Evolutionary conservation across 1,284 basidiomycete genomes (phyloP).

Genomic region (Blastosporella zonata): DNA sequence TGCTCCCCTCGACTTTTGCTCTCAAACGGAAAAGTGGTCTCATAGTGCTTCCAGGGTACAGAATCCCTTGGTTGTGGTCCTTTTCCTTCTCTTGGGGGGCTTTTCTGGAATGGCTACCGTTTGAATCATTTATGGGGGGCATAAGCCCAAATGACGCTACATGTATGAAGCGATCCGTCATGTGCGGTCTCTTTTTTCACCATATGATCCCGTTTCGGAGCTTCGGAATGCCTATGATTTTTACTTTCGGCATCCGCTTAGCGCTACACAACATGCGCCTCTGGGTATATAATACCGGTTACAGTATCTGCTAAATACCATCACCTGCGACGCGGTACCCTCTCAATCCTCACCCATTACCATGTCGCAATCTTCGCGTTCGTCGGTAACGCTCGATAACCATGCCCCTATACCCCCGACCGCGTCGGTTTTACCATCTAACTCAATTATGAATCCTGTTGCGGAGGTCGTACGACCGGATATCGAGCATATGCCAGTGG

Average conservation of each 20-base stretch:
- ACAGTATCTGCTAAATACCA: conserved; percentile 1
- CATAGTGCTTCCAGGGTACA: too few species aligned
- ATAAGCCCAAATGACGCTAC: not conserved
- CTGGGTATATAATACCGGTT: conserved; percentile 13
- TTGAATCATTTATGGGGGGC: too few species aligned
- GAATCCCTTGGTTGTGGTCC: too few species aligned
- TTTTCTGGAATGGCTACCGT: too few species aligned
- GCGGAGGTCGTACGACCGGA: conserved; percentile 23
- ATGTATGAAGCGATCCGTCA: not conserved
- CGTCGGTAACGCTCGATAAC: conserved; percentile 8
- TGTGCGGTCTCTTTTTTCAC: not conserved
- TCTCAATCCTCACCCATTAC: not conserved
- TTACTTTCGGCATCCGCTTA: conserved; percentile 10
- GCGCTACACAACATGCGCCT: conserved; percentile 2
- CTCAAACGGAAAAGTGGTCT: too few species aligned
- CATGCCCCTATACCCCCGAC: conserved; percentile 2
- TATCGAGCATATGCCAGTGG: conserved; percentile 50
- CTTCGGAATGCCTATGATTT: conserved; percentile 9
- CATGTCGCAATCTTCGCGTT: conserved; percentile 11
- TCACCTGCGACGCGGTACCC: too few species aligned
- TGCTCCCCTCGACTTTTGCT: too few species aligned
- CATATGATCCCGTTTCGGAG: conserved; percentile 5
- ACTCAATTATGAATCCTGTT: conserved; percentile 1
- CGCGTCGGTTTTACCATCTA: not conserved
- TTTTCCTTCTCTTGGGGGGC: too few species aligned